These are phyloP conservation scores for Cercophora scortea DNA, from an alignment of 495 filamentous ascomycete species.

Conservation along the genomic window DNA sequence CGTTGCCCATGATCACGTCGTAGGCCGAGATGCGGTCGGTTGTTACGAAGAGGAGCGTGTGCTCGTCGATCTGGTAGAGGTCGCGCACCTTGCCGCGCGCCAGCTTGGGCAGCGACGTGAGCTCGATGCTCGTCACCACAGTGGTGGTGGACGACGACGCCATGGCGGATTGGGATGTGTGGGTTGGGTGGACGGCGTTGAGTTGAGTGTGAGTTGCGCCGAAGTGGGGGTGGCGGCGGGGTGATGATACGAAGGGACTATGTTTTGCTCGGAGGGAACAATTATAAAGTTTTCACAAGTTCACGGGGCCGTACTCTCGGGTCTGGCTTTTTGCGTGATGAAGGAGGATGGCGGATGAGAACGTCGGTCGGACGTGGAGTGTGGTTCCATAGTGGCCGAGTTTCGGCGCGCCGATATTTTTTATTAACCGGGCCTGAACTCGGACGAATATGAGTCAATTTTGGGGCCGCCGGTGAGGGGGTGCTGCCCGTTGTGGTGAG, in stretches of 20 bases:
- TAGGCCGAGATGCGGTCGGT: constrained; percentile 86
- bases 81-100: constrained; percentile 70
- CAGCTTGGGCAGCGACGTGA: constrained; percentile 26
- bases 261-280: too few species aligned
- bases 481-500: too few species aligned
- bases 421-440: not conserved
- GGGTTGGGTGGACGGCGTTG: not conserved
- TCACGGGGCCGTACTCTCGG: not conserved
- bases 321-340: not conserved
- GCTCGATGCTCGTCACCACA: constrained; percentile 20
- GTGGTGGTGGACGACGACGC: not conserved
- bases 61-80: constrained; percentile 64
- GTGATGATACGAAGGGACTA: too few species aligned
- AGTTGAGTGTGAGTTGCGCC: not conserved
- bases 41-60: constrained; percentile 79
- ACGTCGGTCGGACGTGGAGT: too few species aligned
- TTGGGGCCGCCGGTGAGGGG: not conserved
- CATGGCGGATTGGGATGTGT: not conserved
- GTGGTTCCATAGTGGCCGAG: constrained; percentile 1
- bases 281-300: too few species aligned
- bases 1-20: constrained; percentile 88
- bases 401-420: constrained; percentile 9
- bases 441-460: not conserved
- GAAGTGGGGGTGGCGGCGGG: too few species aligned
- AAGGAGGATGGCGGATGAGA: too few species aligned